Percentiles rank a stretch among this genome's conserved stretches.
phyloP scores from a whole-genome alignment of 176 grass and related monocot genomes.

The Raddia guianensis region DNA sequence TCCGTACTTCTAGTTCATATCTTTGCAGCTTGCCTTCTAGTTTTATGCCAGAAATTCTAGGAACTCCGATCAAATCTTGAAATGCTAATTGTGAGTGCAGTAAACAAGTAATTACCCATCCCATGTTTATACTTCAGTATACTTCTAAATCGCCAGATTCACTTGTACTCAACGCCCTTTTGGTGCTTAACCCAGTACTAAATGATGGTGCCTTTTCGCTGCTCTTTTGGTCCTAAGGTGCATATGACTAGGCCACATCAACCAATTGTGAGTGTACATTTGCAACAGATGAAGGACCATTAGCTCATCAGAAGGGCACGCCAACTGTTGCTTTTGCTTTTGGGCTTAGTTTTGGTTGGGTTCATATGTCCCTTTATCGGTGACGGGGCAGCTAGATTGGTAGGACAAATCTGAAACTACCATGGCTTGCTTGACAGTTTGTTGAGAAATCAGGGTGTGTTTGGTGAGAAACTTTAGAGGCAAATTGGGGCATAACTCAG shows the following conservation, averaged over 20 bases:
- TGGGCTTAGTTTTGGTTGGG: constrained; percentile 18
- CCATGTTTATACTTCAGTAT: neutral
- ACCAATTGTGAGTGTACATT: constrained; percentile 1
- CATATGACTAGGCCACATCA: constrained; percentile 39
- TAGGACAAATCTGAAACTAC: constrained; percentile 41
- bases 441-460: constrained; percentile 12
- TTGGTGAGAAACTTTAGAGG: constrained; percentile 41
- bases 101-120: neutral
- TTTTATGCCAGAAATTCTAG: neutral
- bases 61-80: neutral
- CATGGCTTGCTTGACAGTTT: constrained; percentile 19
- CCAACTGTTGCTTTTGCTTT: constrained; percentile 33
- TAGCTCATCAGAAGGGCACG: neutral
- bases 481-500: neutral
- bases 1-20: neutral
- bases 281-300: constrained; percentile 20
- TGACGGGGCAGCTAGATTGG: constrained; percentile 33
- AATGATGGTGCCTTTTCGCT: constrained; percentile 15
- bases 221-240: constrained; percentile 13
- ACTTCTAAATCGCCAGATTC: neutral
- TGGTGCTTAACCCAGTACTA: constrained; percentile 10
- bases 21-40: neutral
- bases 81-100: neutral
- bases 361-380: constrained; percentile 24
- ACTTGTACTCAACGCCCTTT: neutral